Evolutionary conservation across 208 protist species (phyloP), one percentile per base, ranked within the genome.

Genomic region (Leishmania guyanensis): DNA sequence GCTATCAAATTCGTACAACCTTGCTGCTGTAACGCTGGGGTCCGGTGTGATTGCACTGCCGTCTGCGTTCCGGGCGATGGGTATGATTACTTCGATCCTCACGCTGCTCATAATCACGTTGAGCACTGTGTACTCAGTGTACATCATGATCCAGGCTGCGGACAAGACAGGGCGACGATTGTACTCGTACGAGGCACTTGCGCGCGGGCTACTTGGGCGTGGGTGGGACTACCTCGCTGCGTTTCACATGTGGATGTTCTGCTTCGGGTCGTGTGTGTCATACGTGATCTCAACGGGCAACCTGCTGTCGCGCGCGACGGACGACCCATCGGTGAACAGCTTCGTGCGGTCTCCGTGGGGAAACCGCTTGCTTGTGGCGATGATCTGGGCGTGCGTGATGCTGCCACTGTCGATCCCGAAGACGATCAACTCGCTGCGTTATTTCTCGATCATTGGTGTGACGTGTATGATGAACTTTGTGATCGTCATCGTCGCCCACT

Each of bases 391-490:
- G 36, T 75, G 87, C 65, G 81, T 92, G 36, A 98, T 97, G 93
- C 81, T 97, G 64, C 91, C 93, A 8, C 74, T 96, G 62, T 94
- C 86, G 71, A 89, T 95, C 56, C 92, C 90, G 43, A 95, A 95
- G 84, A 79, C 91, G 75, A 88, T 97, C 84, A 97, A 97, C 90
- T 95, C 93, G 10, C 88, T 97, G 39, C 93, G 93, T 60, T 97
- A 93, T 81, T 84, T 89, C 77, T 96, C 93, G 56, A 83, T 92
- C 12, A 75, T 97, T 65, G 92, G 90, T 2, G 90, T 97, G 64
- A 77, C 86, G 66, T 94, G 77, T 83, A 93, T 97, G 77, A 81
- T 93, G 80, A 94, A 89, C 82, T 96, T 98, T 70, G 90, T 96
- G 39, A 72, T 94, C 46, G 89, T 90, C 66, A 89, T 95, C 51